These are phyloP conservation scores for Nannizziopsis barbatae DNA, from an alignment of 2,329 filamentous ascomycete species.

Conservation along the genomic window DNA sequence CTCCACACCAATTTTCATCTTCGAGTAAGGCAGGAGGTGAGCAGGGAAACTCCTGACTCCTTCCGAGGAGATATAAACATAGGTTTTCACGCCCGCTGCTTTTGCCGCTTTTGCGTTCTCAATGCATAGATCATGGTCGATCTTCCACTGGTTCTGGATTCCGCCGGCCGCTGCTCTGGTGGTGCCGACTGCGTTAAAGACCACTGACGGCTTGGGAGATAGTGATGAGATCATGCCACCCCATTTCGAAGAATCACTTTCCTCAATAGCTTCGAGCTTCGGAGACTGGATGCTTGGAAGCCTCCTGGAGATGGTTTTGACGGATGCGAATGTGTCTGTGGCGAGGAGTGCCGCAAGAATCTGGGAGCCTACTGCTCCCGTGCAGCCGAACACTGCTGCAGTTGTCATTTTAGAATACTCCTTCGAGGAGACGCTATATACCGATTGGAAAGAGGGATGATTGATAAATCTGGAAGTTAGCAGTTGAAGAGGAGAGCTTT, in stretches of 20 bases:
- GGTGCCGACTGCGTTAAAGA: conserved; percentile 29
- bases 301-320: conserved; percentile 23
- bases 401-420: conserved; percentile 14
- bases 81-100: conserved; percentile 27
- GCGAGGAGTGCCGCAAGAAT: conserved; percentile 23
- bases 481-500: no score
- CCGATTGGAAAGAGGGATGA: no score
- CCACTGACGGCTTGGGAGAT: conserved; percentile 18
- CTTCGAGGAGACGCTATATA: no score
- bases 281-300: conserved; percentile 19
- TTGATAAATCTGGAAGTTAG: no score
- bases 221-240: conserved; percentile 19
- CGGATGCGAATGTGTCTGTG: conserved; percentile 18
- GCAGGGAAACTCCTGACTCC: conserved; percentile 24
- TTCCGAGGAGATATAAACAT: conserved; percentile 28
- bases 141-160: conserved; percentile 28
- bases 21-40: conserved; percentile 25
- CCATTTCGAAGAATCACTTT: conserved; percentile 26
- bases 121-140: conserved; percentile 30
- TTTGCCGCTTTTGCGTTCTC: conserved; percentile 29
- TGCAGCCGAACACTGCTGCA: conserved; percentile 25
- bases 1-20: conserved; percentile 31
- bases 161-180: conserved; percentile 26
- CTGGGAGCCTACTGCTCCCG: conserved; percentile 25
- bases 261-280: conserved; percentile 23